Evolutionary conservation across 768 basidiomycete species (phyloP), one percentile per base, ranked within the genome.

Genomic region (Pulveroboletus ravenelii): DNA sequence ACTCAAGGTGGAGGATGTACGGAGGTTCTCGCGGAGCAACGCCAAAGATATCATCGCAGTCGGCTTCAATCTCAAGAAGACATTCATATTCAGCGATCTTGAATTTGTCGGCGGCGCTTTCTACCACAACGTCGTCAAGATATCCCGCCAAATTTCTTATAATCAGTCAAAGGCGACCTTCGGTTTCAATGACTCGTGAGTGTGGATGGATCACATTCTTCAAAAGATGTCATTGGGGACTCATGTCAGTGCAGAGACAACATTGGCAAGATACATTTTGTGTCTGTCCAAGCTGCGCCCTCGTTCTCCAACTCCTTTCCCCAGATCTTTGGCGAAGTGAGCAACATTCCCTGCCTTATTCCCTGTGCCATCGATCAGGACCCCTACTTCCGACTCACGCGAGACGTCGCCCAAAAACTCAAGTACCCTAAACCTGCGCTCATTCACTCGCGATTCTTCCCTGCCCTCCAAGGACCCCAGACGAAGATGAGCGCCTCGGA

Each of bases 401-500:
- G 96, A 39, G 96, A 99, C 69, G 89, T 93, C 40, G 95, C 96
- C 3, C 81, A 80, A 57, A 91, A 91, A 64, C 81, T 99, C 62
- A 95, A 92, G 70, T 96, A 95, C 73, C 92, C 87, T 38, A 99
- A 99, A 68, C 96, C 96, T 2, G 72, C 88, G 2, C 80, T 97
- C 23, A 73, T 99, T 43, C 93, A 98, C 70, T 81, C 94, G 41
- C 95, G 95, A 64, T 99, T 99, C 78, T 95, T 99, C 74, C 96
- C 96, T 10, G 94, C 96, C 5, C 78, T 99, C 10, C 95, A 97
- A 70, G 96, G 96, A 38, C 89, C 96, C 3, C 93, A 96, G 69
- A 95, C 93, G 32, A 99, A 99, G 74, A 99, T 99, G 96, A 96
- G 93, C 67, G 96, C 96, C 5, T 93, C 90, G 44, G 87, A 95